A percentile compares a stretch with the other conserved stretches of the same genome.
Evolutionary conservation across 73 alveolate genomes (phyloP).

Genomic region (Diophrys appendiculata): DNA sequence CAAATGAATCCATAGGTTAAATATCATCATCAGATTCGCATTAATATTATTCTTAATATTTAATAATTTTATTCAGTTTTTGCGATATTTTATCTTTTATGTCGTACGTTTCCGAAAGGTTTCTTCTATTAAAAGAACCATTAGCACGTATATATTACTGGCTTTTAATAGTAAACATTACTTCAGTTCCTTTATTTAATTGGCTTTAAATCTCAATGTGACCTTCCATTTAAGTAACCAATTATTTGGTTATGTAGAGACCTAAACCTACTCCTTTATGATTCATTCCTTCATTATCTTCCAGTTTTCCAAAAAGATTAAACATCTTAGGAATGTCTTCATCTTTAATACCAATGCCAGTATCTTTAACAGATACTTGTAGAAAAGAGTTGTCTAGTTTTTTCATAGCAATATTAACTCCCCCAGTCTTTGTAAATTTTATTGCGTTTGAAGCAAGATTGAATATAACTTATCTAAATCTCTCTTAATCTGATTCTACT

Average conservation of each 20-base stretch:
- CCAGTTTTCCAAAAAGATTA: conserved; percentile 44
- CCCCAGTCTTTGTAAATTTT: background rate
- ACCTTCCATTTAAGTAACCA: conserved; percentile 29
- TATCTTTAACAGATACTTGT: conserved; percentile 27
- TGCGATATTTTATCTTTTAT: background rate
- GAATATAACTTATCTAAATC: background rate
- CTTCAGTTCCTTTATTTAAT: conserved; percentile 4
- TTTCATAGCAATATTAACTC: background rate
- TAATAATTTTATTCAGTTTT: too few species aligned
- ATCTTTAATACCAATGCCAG: conserved; percentile 58
- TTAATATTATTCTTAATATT: background rate
- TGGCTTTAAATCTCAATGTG: conserved; percentile 10
- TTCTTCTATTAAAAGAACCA: too few species aligned
- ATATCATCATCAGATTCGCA: too few species aligned
- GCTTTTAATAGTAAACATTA: background rate
- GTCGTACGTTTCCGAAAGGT: background rate
- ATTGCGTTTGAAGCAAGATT: background rate
- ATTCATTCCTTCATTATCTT: background rate
- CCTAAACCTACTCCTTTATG: conserved; percentile 40
- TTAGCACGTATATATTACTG: too few species aligned
- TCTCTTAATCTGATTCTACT: background rate
- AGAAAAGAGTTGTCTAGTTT: background rate
- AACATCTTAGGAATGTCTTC: conserved; percentile 53
- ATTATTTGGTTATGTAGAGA: conserved; percentile 16
- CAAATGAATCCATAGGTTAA: too few species aligned